These are phyloP conservation scores for Cercospora janseana DNA, from an alignment of 2,329 filamentous ascomycete species.

Conservation along the genomic window DNA sequence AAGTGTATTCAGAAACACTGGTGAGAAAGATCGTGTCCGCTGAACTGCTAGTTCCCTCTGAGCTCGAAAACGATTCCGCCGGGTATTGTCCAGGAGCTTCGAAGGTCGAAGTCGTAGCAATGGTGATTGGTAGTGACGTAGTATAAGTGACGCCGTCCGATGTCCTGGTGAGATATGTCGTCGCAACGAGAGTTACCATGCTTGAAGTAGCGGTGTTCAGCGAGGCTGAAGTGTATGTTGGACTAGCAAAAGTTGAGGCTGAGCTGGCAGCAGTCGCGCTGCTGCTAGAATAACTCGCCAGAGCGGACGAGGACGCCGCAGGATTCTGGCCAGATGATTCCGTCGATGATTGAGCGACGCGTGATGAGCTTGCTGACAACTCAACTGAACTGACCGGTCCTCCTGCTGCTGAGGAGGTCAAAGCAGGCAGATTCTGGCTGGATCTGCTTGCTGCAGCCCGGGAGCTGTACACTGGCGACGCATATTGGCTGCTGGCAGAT, in stretches of 20 bases:
- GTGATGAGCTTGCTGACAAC: background rate
- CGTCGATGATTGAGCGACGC: too few species aligned
- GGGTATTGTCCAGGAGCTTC: background rate
- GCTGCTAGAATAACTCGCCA: background rate
- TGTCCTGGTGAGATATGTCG: slow-evolving; percentile 1
- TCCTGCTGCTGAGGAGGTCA: background rate
- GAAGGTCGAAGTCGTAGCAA: slow-evolving; percentile 1
- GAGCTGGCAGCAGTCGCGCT: background rate
- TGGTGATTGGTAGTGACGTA: slow-evolving; percentile 4
- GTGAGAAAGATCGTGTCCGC: background rate
- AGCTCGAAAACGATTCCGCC: background rate
- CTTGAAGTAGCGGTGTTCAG: background rate
- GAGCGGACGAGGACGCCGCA: too few species aligned
- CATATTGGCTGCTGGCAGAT: background rate
- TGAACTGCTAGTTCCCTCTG: background rate
- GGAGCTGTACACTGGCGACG: background rate
- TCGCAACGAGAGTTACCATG: slow-evolving; percentile 7
- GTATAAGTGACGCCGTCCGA: slow-evolving; percentile 9
- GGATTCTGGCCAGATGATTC: too few species aligned
- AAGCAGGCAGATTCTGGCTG: background rate
- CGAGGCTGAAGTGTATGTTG: background rate
- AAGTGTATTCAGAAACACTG: slow-evolving; percentile 6
- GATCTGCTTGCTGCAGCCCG: background rate
- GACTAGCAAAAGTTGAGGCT: background rate
- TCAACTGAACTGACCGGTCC: background rate